Evolutionary conservation across 371 early-diverging fungal species (phyloP), one percentile per base, ranked within the genome.

Genomic region (Nematocida parisii): DNA sequence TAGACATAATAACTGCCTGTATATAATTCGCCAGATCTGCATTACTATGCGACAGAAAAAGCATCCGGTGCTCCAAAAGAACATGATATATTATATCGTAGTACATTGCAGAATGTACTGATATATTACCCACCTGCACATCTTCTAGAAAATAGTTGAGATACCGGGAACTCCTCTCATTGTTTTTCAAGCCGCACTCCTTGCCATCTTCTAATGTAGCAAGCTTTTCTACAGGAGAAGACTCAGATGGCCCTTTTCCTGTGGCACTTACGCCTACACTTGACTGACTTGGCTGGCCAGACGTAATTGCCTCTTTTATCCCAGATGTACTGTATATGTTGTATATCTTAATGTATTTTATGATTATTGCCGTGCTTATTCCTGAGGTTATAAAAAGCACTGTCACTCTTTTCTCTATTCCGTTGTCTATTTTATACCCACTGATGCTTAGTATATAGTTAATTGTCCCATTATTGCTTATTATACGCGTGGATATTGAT

Each of bases 71-170:
- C 71, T 77, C 80, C 22, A 77, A 47, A 4, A 77, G 71, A 13
- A 70, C 22, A 42, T 77, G 68, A 60, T 77, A 77, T 3, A 77
- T 22, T 18, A 77, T 24, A 55, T 77, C 80, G 20, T 67, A 68
- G 56, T 47, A 77, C 22, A 77, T 55, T 20, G 46, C 18, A 71
- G 18, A 52, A 11, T 13, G 40, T 5, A 6, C 24, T 22, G 71
- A 24, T 15, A 46, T 13, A 6, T 9, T 40, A 40, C 75, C 75
- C 55, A 75, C 42, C 52, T 64, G 75, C 39, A 46, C 40, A n/a
- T 75, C 75, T 60, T 75, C 13, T 13, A 75, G 68, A 33, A 75
- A 39, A 46, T 75, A 70, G 52, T 39, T 68, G 33, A 33, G 33
- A 33, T 33, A 33, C 33, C 33, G 33, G 33, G 33, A 33, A 33